Evolutionary conservation across 805 yeast genomes (phyloP), one percentile per base, ranked within the genome.

Genomic region (Candida broadrunensis): DNA sequence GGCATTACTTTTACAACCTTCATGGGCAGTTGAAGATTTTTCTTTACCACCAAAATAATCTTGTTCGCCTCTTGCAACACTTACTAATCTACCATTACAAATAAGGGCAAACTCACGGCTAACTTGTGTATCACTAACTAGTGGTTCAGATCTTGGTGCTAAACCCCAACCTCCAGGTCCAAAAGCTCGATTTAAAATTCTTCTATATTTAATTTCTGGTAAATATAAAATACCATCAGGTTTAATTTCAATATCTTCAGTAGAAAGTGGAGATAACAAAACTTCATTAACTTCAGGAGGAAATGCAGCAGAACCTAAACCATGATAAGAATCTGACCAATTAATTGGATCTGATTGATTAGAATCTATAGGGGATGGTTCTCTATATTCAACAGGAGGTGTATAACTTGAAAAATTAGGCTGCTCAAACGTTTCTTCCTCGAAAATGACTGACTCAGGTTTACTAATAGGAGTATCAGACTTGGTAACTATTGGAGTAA

Each of bases 161-260:
- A 93, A 70, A 1, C 98, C 98, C 99, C 99, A 93, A 2, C 95
- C 97, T 20, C 99, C 99, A 5, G 99, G 97, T 3, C 99, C 99
- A 70, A 93, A 91, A 0, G 98, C 95, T 29, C 74, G 73, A 63
- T 91, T 91, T 49, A 93, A 65, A 17, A 90, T 83, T 34, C 99
- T 76, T 49, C 99, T 78, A 59, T 93, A 93, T 59, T 91, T 91
- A 65, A 93, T 93, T 60, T 93, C 99, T 0, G 99, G 99, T 35
- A 93, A 68, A 54, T 88, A 93, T 6, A 93, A 62, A 37, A 93
- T 68, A 13, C 98, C 98, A 60, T 93, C 99, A 1, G 98, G 98
- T 45, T 91, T 93, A 49, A 93, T 85, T 60, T 93, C 99, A 38
- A 93, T 81, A 51, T 91, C 97, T 20, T 74, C 73, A 5, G 78